Conservation (phyloP, 202 grass and related monocot species). For the Schoenoplectus triqueter region DNA sequence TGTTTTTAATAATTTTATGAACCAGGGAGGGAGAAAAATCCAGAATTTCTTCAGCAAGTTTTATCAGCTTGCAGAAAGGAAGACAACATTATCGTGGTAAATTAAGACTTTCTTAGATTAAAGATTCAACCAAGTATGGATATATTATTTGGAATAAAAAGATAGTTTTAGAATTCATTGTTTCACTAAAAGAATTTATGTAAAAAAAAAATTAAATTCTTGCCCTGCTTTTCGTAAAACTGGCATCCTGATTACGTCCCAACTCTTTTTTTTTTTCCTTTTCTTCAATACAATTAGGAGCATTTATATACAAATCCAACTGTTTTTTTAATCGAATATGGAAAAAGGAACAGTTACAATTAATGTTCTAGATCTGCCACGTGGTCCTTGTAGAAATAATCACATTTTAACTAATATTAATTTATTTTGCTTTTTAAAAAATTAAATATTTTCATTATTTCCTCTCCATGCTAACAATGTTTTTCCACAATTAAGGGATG, state of each 20-base stretch:
- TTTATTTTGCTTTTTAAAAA: background rate
- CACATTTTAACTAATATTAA: background rate
- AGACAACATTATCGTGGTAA: constrained; percentile 63
- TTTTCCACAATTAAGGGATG: constrained; percentile 50
- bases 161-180: background rate
- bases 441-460: background rate
- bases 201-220: background rate
- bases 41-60: constrained; percentile 57
- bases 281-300: background rate
- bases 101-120: background rate
- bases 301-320: background rate
- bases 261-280: background rate
- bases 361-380: background rate
- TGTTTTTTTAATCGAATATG: background rate
- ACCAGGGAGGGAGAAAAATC: constrained; percentile 73
- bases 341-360: background rate
- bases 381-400: background rate
- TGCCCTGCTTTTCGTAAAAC: background rate
- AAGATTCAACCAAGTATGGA: background rate
- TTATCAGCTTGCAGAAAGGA: constrained; percentile 55
- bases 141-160: too few relatives aligned
- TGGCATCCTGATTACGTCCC: background rate
- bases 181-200: background rate
- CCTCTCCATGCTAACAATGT: background rate
- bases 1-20: background rate